phyloP scores from a whole-genome alignment of 768 basidiomycete species.

The Crassisporium funariophilum region DNA sequence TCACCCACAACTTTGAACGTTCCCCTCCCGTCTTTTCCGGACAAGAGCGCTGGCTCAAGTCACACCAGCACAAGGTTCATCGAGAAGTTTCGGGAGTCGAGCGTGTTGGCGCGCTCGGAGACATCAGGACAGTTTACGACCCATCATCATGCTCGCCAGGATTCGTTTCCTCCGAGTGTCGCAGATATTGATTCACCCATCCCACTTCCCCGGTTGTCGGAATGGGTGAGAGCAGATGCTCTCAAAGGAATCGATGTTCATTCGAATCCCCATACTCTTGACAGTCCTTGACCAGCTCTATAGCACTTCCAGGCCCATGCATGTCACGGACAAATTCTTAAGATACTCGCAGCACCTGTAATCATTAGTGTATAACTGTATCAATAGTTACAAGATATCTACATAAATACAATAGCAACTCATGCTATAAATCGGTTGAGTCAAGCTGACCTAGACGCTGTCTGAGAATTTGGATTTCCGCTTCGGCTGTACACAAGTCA shows the following conservation, averaged over 20 bases:
- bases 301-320: slow-evolving; percentile 6
- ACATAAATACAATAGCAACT: no score
- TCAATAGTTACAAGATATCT: neutral
- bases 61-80: slow-evolving; percentile 40
- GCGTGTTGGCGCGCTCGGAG: slow-evolving; percentile 32
- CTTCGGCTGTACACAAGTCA: slow-evolving; percentile 46
- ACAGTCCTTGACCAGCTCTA: neutral
- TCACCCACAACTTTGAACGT: slow-evolving; percentile 12
- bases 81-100: slow-evolving; percentile 41
- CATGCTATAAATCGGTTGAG: no score
- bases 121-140: slow-evolving; percentile 22
- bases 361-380: neutral
- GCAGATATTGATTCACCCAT: slow-evolving; percentile 58
- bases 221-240: slow-evolving; percentile 55
- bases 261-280: slow-evolving; percentile 15
- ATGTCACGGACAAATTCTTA: slow-evolving; percentile 2
- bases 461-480: slow-evolving; percentile 59
- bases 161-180: slow-evolving; percentile 43
- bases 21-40: slow-evolving; percentile 30
- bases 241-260: slow-evolving; percentile 26
- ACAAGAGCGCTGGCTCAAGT: slow-evolving; percentile 13
- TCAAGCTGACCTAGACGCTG: slow-evolving; percentile 31
- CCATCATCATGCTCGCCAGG: slow-evolving; percentile 16
- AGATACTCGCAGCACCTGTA: neutral
- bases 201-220: slow-evolving; percentile 48